Base-by-base conservation (phyloP, 2,329 filamentous ascomycete genomes). In the Scolecobasidium constrictum region DNA sequence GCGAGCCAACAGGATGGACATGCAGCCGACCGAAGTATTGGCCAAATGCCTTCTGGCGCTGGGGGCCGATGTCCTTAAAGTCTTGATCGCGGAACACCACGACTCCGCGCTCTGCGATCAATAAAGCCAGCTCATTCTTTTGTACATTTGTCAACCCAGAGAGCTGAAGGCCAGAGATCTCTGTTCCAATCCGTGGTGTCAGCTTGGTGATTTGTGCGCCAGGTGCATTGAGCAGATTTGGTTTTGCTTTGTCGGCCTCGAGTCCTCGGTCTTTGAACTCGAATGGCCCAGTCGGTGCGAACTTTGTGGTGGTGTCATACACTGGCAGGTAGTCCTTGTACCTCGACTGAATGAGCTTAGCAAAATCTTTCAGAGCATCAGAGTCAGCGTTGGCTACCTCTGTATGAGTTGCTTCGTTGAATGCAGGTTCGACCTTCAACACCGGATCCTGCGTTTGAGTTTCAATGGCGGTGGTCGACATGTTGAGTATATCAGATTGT, bases 41-140 rank as follows among this genome's bases (percentile, higher is more conserved):
- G 37, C 43, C 47, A 17, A 49, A 43, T n/a, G 67, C 67, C 42
- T 72, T 72, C 51, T 82, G 77, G 51, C 81, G 63, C 51, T 81
- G 76, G 0, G 78, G 78, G 5, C 67, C 68, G 11, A 83, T 55
- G 42, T 68, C 64, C 52, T 37, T 40, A 34, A 47, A 48, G 35
- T 19, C 54, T 49, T 81, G 77, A 47, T 79, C 63, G 13, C 78
- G 64, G 56, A 82, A 74, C 55, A 81, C 80, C n/a, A 81, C 77
- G 2, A 81, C 76, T 35, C 73, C 76, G 20, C 77, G 61, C 57
- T 81, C 76, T 0, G 77, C 76, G 43, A 81, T 75, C 38, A 81
- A 54, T 5, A 81, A 58, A 0, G 72, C 77, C 4, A 81, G 62
- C 54, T 81, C 77, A 49, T 81, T 75, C 26, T 67, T 69, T 52